Evolutionary conservation across 176 grass and related monocot genomes (phyloP), one percentile per base, ranked within the genome.

Genomic region (Ananas comosus): DNA sequence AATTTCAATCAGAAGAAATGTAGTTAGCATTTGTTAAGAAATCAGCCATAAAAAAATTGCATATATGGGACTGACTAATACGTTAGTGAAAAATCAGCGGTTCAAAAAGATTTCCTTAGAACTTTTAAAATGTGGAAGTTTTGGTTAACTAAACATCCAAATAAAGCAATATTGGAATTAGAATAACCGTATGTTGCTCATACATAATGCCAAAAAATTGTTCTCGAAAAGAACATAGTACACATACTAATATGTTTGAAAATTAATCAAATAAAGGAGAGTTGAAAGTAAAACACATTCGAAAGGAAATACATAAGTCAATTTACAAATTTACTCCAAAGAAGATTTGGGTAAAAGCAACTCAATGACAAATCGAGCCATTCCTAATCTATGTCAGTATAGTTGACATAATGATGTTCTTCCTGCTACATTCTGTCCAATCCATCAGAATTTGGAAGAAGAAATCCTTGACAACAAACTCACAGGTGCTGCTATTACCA

Each of bases 1-100:
- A 88, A 96, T 96, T 91, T 76, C 85, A 91, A 88, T 82, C 71
- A 91, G 75, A 96, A 88, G 77, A 91, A 86, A 73, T 88, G 79
- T 71, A 77, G 85, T 91, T 86, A 96, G 85, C 88, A 83, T 75
- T 74, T 74, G 88, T 96, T 91, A 91, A 80, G 73, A 91, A 77
- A 42, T 88, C 85, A 88, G 85, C 85, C 57, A 85, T 82, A 71
- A 76, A 72, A 51, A 88, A 85, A 85, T 85, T 76, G 68, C 47
- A 87, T 52, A 74, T 73, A 70, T 48, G 13, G 51, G 42, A 25
- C 13, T 59, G 71, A 71, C 73, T 49, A 51, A 80, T 50, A 52
- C 50, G 82, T 92, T 80, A 86, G 80, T 78, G 54, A 50, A 72
- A 70, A 76, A 72, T 79, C 52, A 50, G 65, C 64, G 7, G 47